Base-by-base conservation (phyloP, 345 rosid species). In the Leavenworthia alabamica region DNA sequence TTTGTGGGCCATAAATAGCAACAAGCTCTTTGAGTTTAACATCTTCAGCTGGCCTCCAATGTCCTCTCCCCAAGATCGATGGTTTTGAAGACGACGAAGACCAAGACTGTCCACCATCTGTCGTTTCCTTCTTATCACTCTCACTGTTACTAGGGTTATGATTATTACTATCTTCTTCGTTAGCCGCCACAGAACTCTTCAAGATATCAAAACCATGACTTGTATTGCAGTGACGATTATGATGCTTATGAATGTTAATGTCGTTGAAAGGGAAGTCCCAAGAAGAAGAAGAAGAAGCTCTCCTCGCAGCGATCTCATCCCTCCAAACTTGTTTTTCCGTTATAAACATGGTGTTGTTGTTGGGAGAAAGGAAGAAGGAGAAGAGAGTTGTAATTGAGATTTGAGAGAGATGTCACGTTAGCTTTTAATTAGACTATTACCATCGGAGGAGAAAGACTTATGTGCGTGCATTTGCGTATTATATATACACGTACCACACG, bases 11-110 rank as follows among this genome's bases (percentile, higher is more conserved):
- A 67, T 86, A 90, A 39, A 82, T 79, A 22, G 90, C 82, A 9
- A 94, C 97, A 64, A 94, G 95, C 71, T 94, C 92, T 72, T 80
- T 90, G 53, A 94, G 97, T 74, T 84, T 90, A 40, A 73, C 42
- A 78, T 94, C 99, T 76, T 94, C 99, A 6, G 90, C 89, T 31
- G 97, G 95, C 67, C 92, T 79, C 99, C 99, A 94, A 49, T 94
- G 99, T 24, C 99, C 97, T 59, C 99, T 86, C 37, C 69, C 69
- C 59, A 62, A 70, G 20, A 46, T 17, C 37, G 74, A 62, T 0
- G 45, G 56, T 47, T 70, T 70, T 56, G 74, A 55, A 52, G 67
- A 43, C 1, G 96, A 81, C 42, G 94, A 93, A 49, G 85, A 84
- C 82, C 81, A 86, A 48, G 82, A 80, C 68, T 85, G 90, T 29